A percentile compares a stretch with the other conserved stretches of the same genome.
These are phyloP conservation scores for Chaetomium tenue DNA, from an alignment of 495 filamentous ascomycete genomes.

Conservation along the genomic window DNA sequence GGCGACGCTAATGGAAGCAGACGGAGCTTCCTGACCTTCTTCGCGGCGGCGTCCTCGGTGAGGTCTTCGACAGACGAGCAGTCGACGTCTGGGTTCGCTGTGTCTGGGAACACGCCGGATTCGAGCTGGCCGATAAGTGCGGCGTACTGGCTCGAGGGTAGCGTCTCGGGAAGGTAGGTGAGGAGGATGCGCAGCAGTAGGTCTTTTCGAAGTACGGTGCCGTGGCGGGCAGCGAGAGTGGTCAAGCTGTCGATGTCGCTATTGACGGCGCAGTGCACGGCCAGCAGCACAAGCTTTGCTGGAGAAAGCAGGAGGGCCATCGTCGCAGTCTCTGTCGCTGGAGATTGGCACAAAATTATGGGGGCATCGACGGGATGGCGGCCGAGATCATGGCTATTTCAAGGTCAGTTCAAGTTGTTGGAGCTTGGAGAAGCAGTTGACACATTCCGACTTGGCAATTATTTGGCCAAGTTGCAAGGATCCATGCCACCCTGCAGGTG, in stretches of 20 bases:
- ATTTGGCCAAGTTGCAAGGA: too few relatives aligned
- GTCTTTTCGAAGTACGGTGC: conserved; percentile 58
- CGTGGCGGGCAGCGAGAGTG: conserved; percentile 58
- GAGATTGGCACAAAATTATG: background rate
- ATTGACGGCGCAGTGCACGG: conserved; percentile 57
- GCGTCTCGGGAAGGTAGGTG: conserved; percentile 78
- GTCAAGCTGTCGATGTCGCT: conserved; percentile 62
- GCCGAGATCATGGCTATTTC: conserved; percentile 16
- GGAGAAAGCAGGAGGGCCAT: conserved; percentile 53
- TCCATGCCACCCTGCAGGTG: too few relatives aligned
- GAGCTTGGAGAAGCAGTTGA: background rate
- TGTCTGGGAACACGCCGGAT: conserved; percentile 39
- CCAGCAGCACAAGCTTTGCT: conserved; percentile 62
- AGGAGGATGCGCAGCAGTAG: conserved; percentile 76
- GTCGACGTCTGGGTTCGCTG: conserved; percentile 48
- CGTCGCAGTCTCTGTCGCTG: conserved; percentile 16
- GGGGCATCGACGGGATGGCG: background rate
- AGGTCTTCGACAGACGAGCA: conserved; percentile 59
- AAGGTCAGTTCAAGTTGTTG: background rate
- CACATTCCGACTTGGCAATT: conserved; percentile 6
- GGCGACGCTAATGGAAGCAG: conserved; percentile 60
- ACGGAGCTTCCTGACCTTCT: conserved; percentile 67
- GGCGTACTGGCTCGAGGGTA: conserved; percentile 63
- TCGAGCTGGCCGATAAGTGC: conserved; percentile 58
- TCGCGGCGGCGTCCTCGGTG: conserved; percentile 62